Evolutionary conservation across 177 flowering plant genomes (phyloP), one percentile per base, ranked within the genome.

Genomic region (Vitis hybrid): DNA sequence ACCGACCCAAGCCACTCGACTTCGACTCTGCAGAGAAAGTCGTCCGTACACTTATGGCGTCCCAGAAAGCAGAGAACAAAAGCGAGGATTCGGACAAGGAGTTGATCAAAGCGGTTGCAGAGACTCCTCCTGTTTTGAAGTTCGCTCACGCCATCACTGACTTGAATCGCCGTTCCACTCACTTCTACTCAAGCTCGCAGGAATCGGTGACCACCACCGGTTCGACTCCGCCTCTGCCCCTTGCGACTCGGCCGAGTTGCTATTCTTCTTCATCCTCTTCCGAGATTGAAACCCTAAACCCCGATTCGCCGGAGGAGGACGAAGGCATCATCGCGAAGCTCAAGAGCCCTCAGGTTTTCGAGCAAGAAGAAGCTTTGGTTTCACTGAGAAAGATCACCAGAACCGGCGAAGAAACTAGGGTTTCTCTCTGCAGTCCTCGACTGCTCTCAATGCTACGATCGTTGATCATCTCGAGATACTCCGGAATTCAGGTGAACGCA

Each of bases 251-350:
- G 7, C 84, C 89, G 18, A 76, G 83, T 31, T 85, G 86, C 72
- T 80, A 51, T 62, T 84, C 86, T 2, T 79, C 87, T 12, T 69
- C 86, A 4, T 83, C 87, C 29, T 82, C 86, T n/a, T 80, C 86
- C 0, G 87, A 82, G 13, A 60, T 73, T 9, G 88, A 84, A 49
- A 60, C 56, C 51, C 49, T 45, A 18, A 73, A 21, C 72, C 66
- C 74, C 1, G 12, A 16, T 45, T 51, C 52, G 48, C 10, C 61
- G 7, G 84, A 76, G 52, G 85, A 86, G 49, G 87, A 86, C 14
- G 86, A 74, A 22, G 29, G 29, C 29, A 56, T 83, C 9, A n/a
- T 81, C 1, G 61, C 64, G 11, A 88, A 79, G 69, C 70, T 89
- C 45, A 78, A 61, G 65, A 86, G 91, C 70, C 48, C 71, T 8